phyloP scores from a whole-genome alignment of 495 filamentous ascomycete genomes.

The Lasiosphaeria hispida region DNA sequence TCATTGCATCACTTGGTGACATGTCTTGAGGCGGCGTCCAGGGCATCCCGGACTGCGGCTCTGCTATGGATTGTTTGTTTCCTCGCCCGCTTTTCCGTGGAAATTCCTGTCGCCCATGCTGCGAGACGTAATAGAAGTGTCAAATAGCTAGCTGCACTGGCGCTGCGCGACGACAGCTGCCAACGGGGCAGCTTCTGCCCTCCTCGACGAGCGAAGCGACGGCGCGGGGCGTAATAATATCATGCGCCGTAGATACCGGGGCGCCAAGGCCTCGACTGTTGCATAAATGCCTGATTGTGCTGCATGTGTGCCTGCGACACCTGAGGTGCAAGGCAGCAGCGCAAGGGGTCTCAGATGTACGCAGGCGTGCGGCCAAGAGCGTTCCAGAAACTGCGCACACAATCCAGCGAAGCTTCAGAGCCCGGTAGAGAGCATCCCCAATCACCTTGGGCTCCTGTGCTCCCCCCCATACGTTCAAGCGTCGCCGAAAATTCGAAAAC shows the following conservation, averaged over 20 bases:
- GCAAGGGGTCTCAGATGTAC: constrained; percentile 32
- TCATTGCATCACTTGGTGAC: no score
- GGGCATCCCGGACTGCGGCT: not conserved
- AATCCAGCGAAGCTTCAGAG: constrained; percentile 19
- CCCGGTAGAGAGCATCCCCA: constrained; percentile 30
- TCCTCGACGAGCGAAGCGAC: not conserved
- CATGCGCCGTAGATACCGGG: constrained; percentile 18
- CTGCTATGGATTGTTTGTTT: not conserved
- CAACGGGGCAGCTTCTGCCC: no score
- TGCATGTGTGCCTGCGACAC: constrained; percentile 30
- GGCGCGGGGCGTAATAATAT: constrained; percentile 9
- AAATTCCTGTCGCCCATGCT: no score
- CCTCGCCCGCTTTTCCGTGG: no score
- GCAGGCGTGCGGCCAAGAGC: constrained; percentile 17
- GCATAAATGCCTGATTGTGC: constrained; percentile 26
- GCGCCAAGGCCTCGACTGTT: constrained; percentile 29
- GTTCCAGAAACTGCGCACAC: constrained; percentile 34
- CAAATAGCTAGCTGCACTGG: no score
- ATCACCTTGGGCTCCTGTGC: constrained; percentile 32
- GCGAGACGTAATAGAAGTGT: no score
- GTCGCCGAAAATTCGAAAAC: constrained; percentile 39
- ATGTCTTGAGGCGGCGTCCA: not conserved
- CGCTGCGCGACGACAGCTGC: no score
- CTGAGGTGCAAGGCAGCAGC: constrained; percentile 24
- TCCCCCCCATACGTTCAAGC: constrained; percentile 35